Conservation (phyloP, 768 basidiomycete genomes). For the Naganishia friedmannii region DNA sequence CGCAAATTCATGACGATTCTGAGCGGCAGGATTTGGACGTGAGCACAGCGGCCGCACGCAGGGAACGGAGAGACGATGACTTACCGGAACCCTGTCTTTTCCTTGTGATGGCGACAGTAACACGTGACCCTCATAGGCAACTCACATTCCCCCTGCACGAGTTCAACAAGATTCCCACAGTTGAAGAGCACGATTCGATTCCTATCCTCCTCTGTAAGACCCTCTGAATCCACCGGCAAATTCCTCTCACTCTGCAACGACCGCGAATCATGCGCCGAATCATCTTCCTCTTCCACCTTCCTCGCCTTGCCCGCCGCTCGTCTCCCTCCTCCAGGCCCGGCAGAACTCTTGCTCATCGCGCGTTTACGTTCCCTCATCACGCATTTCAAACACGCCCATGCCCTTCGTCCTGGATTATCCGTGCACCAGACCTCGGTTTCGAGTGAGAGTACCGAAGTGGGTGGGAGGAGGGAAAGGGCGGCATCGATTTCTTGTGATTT, state of each 20-base stretch:
- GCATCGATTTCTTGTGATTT: slow-evolving; percentile 17
- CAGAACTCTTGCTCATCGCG: slow-evolving; percentile 10
- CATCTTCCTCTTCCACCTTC: slow-evolving; percentile 12
- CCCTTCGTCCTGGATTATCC: slow-evolving; percentile 41
- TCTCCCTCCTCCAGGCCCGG: slow-evolving; percentile 7
- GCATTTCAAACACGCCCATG: slow-evolving; percentile 48
- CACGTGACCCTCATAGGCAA: slow-evolving; percentile 95
- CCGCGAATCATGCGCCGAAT: neutral
- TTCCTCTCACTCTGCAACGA: neutral
- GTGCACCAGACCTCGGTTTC: slow-evolving; percentile 48
- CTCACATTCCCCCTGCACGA: slow-evolving; percentile 77
- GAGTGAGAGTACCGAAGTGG: slow-evolving; percentile 34
- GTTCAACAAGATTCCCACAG: slow-evolving; percentile 82
- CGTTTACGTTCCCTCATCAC: slow-evolving; percentile 37
- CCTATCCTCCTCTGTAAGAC: slow-evolving; percentile 46
- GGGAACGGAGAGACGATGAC: slow-evolving; percentile 9
- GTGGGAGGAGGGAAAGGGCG: neutral
- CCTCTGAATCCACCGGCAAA: slow-evolving; percentile 19
- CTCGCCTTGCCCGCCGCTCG: slow-evolving; percentile 6
- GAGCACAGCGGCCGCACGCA: neutral
- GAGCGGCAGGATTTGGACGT: neutral
- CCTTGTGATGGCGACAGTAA: slow-evolving; percentile 97
- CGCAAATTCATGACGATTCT: slow-evolving; percentile 82
- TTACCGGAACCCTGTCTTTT: slow-evolving; percentile 81
- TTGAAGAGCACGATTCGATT: slow-evolving; percentile 86